These are phyloP conservation scores for Polygonum maritimum DNA, from an alignment of 148 eudicot species.

Conservation along the genomic window DNA sequence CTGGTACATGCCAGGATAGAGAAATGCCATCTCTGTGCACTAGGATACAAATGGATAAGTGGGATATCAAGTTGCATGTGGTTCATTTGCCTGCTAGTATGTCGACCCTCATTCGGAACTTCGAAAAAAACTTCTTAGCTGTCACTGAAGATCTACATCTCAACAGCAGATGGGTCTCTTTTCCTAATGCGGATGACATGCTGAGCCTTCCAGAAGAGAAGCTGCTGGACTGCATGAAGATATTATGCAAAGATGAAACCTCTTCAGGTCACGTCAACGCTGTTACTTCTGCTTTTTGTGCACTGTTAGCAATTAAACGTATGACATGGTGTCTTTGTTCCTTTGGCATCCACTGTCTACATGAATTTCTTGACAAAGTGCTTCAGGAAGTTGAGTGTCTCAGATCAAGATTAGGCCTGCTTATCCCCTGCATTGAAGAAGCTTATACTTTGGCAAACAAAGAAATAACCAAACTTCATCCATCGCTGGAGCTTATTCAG, in stretches of 20 bases:
- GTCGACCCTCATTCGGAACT: slow-evolving; percentile 25
- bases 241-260: slow-evolving; percentile 14
- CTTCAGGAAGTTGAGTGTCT: slow-evolving; percentile 23
- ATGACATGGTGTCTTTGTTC: slow-evolving; percentile 60
- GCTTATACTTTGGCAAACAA: slow-evolving; percentile 28
- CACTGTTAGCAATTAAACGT: slow-evolving; percentile 51
- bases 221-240: slow-evolving; percentile 30
- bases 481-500: slow-evolving; percentile 40
- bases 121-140: slow-evolving; percentile 31
- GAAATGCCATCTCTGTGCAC: slow-evolving; percentile 21
- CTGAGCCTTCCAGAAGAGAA: slow-evolving; percentile 39
- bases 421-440: slow-evolving; percentile 34
- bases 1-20: slow-evolving; percentile 14
- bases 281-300: slow-evolving; percentile 17
- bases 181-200: slow-evolving; percentile 21
- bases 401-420: slow-evolving; percentile 29
- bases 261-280: slow-evolving; percentile 21
- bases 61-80: slow-evolving; percentile 32
- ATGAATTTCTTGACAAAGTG: slow-evolving; percentile 30
- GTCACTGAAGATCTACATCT: slow-evolving; percentile 26
- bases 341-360: slow-evolving; percentile 45
- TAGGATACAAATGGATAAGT: slow-evolving; percentile 22
- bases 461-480: slow-evolving; percentile 42
- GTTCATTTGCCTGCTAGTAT: slow-evolving; percentile 39
- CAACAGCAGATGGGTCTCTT: slow-evolving; percentile 15